These are phyloP conservation scores for Teunomyces barrocoloradensis DNA, from an alignment of 805 yeast species.

Conservation along the genomic window DNA sequence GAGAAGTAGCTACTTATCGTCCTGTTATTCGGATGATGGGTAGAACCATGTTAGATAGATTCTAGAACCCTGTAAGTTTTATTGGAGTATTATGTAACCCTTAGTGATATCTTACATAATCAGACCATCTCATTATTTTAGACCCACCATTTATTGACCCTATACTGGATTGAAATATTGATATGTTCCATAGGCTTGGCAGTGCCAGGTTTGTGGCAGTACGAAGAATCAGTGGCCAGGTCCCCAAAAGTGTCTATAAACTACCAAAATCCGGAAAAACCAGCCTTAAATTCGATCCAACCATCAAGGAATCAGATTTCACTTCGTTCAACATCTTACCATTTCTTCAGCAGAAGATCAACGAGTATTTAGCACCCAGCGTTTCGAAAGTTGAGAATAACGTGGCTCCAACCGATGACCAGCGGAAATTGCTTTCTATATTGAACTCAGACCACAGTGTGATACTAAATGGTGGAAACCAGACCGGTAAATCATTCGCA, in stretches of 20 bases:
- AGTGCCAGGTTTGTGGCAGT: background rate
- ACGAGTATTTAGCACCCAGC: slow-evolving; percentile 10
- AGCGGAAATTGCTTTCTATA: slow-evolving; percentile 16
- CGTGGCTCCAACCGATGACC: slow-evolving; percentile 18
- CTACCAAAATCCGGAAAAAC: background rate
- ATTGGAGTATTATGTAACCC: too few relatives aligned
- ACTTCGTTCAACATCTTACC: slow-evolving; percentile 21
- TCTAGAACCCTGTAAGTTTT: too few relatives aligned
- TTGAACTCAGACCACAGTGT: slow-evolving; percentile 16
- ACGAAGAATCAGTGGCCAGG: background rate
- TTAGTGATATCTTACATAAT: background rate
- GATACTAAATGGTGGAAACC: slow-evolving; percentile 11
- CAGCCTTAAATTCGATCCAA: slow-evolving; percentile 9
- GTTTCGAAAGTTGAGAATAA: slow-evolving; percentile 7
- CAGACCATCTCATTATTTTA: too few relatives aligned
- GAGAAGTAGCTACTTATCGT: background rate
- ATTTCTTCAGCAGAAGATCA: slow-evolving; percentile 19
- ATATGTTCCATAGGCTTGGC: too few relatives aligned
- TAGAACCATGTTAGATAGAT: too few relatives aligned
- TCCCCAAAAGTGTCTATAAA: too few relatives aligned
- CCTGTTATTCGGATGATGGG: too few relatives aligned
- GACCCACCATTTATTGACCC: too few relatives aligned
- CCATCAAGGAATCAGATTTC: slow-evolving; percentile 13
- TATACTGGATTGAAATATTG: too few relatives aligned
- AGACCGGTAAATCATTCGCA: slow-evolving; percentile 21